These are phyloP conservation scores for Ceratocystis cacaofunesta DNA, from an alignment of 2,329 filamentous ascomycete species.

Conservation along the genomic window DNA sequence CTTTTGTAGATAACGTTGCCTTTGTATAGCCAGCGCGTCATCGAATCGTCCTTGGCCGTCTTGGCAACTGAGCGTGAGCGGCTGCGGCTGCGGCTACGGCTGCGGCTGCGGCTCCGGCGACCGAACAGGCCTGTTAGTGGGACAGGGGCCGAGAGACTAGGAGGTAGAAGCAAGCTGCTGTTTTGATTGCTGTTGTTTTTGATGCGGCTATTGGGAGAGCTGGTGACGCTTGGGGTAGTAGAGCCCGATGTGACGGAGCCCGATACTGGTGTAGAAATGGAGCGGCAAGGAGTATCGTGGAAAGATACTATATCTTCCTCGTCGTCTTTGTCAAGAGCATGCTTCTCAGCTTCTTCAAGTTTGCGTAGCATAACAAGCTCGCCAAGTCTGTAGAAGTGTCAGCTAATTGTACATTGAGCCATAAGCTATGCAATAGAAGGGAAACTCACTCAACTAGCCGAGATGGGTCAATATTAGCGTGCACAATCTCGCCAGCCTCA, in stretches of 20 bases:
- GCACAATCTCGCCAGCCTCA: slow-evolving; percentile 76
- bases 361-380: slow-evolving; percentile 53
- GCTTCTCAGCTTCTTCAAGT: slow-evolving; percentile 11
- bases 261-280: not conserved
- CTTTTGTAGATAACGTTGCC: slow-evolving; percentile 57
- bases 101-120: slow-evolving; percentile 9
- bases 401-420: not conserved
- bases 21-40: slow-evolving; percentile 41
- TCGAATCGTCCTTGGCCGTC: slow-evolving; percentile 33
- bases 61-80: slow-evolving; percentile 20
- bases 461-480: slow-evolving; percentile 54
- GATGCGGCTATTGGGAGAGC: too few relatives aligned
- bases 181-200: not conserved
- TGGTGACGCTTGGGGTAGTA: not conserved
- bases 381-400: slow-evolving; percentile 40
- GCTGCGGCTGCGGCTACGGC: slow-evolving; percentile 15
- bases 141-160: not conserved
- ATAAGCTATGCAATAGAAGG: too few relatives aligned
- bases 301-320: not conserved
- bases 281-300: slow-evolving; percentile 5
- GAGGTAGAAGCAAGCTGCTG: not conserved
- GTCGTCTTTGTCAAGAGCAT: slow-evolving; percentile 1
- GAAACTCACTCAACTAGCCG: slow-evolving; percentile 61
- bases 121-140: slow-evolving; percentile 16
- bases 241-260: not conserved